phyloP scores from a whole-genome alignment of 2,329 filamentous ascomycete genomes.

The Domatiomyces globalis region DNA sequence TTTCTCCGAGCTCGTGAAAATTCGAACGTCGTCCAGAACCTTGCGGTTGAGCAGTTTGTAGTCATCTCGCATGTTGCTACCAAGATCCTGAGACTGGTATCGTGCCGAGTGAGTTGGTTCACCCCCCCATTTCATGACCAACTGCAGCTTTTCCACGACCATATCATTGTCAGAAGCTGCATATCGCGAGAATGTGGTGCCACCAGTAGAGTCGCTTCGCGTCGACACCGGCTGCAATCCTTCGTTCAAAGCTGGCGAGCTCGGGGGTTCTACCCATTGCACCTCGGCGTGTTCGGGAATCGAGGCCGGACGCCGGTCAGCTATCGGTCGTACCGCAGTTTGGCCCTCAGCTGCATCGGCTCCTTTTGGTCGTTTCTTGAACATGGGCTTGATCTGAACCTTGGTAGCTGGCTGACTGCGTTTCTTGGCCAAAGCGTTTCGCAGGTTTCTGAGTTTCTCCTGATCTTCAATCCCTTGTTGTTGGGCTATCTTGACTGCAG shows the following conservation, averaged over 20 bases:
- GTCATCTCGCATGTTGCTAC: constrained; percentile 91
- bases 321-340: background rate
- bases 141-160: constrained; percentile 85
- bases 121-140: constrained; percentile 98
- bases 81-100: constrained; percentile 90
- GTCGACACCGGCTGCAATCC: constrained; percentile 37
- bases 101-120: constrained; percentile 94
- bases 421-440: constrained; percentile 82
- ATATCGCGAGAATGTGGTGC: constrained; percentile 82
- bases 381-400: constrained; percentile 99
- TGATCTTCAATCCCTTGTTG: constrained; percentile 68
- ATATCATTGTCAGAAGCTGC: constrained; percentile 87
- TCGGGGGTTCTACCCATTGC: constrained; percentile 1
- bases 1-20: constrained; percentile 91
- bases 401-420: constrained; percentile 91
- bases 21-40: constrained; percentile 77
- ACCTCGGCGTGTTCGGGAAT: constrained; percentile 5
- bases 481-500: constrained; percentile 72
- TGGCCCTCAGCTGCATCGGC: background rate
- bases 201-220: constrained; percentile 73
- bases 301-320: background rate
- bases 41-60: constrained; percentile 84
- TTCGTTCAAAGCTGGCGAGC: constrained; percentile 13
- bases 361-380: constrained; percentile 53
- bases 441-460: constrained; percentile 70